phyloP scores from a whole-genome alignment of 2,329 filamentous ascomycete genomes.

The Rutstroemia sp. region DNA sequence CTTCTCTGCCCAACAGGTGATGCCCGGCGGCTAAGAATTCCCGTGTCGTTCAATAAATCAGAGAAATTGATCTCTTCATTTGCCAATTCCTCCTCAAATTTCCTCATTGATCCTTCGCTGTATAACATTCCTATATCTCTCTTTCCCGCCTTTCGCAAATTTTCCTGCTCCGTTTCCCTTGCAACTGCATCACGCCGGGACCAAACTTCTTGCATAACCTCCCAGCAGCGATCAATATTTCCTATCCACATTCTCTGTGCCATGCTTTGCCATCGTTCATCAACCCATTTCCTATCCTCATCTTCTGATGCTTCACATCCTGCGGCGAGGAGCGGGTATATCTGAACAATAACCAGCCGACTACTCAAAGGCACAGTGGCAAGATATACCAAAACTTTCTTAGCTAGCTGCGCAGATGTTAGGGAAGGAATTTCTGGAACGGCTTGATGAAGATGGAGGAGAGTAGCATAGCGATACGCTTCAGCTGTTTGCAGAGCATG shows the following conservation, averaged over 20 bases:
- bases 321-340: conserved; percentile 61
- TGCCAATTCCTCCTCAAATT: conserved; percentile 26
- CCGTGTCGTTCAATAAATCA: conserved; percentile 28
- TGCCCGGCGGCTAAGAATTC: not conserved
- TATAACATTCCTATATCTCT: conserved; percentile 3
- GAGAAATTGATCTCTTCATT: conserved; percentile 24
- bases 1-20: conserved; percentile 1
- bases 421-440: conserved; percentile 60
- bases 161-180: conserved; percentile 17
- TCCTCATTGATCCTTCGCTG: conserved; percentile 18
- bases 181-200: conserved; percentile 45
- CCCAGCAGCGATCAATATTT: conserved; percentile 57
- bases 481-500: conserved; percentile 60
- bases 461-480: conserved; percentile 59
- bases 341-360: conserved; percentile 59
- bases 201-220: conserved; percentile 63
- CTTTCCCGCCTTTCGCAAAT: conserved; percentile 13
- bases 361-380: conserved; percentile 56
- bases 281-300: conserved; percentile 58
- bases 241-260: conserved; percentile 56
- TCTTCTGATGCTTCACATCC: conserved; percentile 53
- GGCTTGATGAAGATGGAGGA: conserved; percentile 60
- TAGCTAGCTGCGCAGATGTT: conserved; percentile 49
- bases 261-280: conserved; percentile 55
- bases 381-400: conserved; percentile 52